Conservation (phyloP, 345 rosid species). For the Salix viminalis region DNA sequence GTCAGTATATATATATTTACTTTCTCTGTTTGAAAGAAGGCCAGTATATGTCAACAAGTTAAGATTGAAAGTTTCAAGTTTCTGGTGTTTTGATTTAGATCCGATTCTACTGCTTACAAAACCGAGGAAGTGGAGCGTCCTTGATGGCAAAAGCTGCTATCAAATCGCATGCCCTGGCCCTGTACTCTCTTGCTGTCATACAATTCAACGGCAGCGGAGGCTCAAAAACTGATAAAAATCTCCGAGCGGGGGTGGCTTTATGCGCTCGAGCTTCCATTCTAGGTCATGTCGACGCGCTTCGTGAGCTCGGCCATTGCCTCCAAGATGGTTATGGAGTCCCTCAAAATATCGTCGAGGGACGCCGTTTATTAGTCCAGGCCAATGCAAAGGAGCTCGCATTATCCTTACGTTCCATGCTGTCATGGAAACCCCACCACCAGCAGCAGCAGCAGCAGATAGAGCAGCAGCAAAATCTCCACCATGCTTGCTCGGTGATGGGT, state of each 20-base stretch:
- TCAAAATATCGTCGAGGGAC: constrained; percentile 44
- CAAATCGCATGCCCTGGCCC: constrained; percentile 52
- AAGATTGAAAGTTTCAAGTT: not conserved
- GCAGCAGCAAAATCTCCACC: not conserved
- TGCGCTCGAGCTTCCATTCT: constrained; percentile 58
- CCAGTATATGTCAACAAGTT: not conserved
- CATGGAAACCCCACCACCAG: not conserved
- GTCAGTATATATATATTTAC: constrained; percentile 21
- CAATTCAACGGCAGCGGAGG: constrained; percentile 79
- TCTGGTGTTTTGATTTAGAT: constrained; percentile 34
- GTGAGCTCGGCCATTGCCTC: constrained; percentile 67
- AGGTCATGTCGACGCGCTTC: constrained; percentile 56
- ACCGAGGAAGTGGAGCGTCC: constrained; percentile 46
- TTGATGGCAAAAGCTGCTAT: constrained; percentile 66
- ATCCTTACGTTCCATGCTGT: constrained; percentile 21
- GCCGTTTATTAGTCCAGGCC: constrained; percentile 52
- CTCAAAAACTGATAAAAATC: constrained; percentile 44
- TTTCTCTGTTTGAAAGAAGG: not conserved
- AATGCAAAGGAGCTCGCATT: constrained; percentile 53
- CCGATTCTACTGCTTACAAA: constrained; percentile 63
- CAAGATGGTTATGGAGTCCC: constrained; percentile 70
- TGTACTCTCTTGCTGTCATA: constrained; percentile 54
- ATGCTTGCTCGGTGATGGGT: not conserved
- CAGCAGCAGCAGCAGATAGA: not conserved
- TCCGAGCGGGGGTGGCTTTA: constrained; percentile 55